Evolutionary conservation across 345 rosid species (phyloP), one percentile per base, ranked within the genome.

Genomic region (Tarenaya hassleriana): DNA sequence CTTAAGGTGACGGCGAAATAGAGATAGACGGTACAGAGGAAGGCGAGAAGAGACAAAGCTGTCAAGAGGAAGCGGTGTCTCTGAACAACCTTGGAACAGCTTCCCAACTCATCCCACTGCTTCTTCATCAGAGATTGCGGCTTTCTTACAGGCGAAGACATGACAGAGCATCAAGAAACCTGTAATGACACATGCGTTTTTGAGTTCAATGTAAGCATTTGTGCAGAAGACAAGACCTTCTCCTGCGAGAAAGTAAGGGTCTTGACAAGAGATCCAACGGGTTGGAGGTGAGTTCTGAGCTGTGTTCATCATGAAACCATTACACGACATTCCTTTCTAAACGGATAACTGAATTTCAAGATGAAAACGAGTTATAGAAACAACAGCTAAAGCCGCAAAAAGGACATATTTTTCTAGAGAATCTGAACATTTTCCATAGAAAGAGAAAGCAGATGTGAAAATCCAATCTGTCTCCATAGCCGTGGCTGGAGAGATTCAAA

Each of bases 1-100:
- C 95, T 94, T 61, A 92, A 51, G 32, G 98, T 92, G 53, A 92
- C 68, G 0, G 98, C 97, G 56, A 92, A 92, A 67, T 92, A 92
- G 8, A 92, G 83, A 70, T 92, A 92, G 60, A 92, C 34, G 7
- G 97, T 78, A 72, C 98, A 92, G 52, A 88, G 81, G 45, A 88
- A 83, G 1, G 71, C 72, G 73, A 92, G 71, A 37, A 92, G 91
- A 54, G 46, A 69, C 59, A 92, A 67, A 11, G 97, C 94, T 1
- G 91, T 83, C 71, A 88, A 69, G 35, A 92, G 95, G 72, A 79
- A 92, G 2, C 91, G 85, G 66, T 92, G 98, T 68, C 98, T 72
- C 44, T 78, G 75, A 31, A 73, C 21, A 7, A 92, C 78, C 0
- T 91, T 61, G 0, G 95, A 80, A 68, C 82, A 92, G 78, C 87